A percentile compares a stretch with the other conserved stretches of the same genome.
Evolutionary conservation across 2,329 filamentous ascomycete species (phyloP).

Genomic region (Cladosporium sp.): DNA sequence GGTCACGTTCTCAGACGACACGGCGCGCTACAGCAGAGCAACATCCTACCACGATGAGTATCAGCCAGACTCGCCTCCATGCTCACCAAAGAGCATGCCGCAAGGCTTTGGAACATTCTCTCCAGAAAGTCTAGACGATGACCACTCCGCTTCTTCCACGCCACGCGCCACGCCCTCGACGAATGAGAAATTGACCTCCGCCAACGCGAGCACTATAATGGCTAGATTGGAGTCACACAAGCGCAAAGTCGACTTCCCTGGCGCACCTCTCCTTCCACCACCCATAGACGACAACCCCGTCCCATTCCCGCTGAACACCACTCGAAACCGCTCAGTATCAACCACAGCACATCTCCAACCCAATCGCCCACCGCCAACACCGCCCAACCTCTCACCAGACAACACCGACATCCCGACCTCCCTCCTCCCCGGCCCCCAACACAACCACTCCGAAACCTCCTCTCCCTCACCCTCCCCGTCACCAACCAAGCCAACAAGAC

Average conservation of each 20-base stretch:
- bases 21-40: constrained; percentile 14
- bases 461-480: constrained; percentile 13
- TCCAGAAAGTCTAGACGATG: constrained; percentile 7
- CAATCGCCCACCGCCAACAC: constrained; percentile 16
- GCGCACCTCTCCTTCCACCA: constrained; percentile 26
- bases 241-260: constrained; percentile 18
- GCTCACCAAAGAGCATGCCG: constrained; percentile 36
- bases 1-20: constrained; percentile 10
- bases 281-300: constrained; percentile 6
- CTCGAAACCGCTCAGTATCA: constrained; percentile 9
- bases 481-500: too few relatives aligned
- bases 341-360: constrained; percentile 11
- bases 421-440: constrained; percentile 3
- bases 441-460: not conserved
- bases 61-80: constrained; percentile 32
- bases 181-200: constrained; percentile 25
- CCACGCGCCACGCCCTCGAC: not conserved
- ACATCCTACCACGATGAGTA: constrained; percentile 15
- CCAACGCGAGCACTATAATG: constrained; percentile 32
- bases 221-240: constrained; percentile 13
- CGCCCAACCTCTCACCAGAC: constrained; percentile 13
- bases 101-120: constrained; percentile 15
- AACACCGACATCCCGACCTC: not conserved
- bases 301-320: constrained; percentile 10
- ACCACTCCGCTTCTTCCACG: not conserved